These are phyloP conservation scores for Phytophthora pistaciae DNA, from an alignment of 352 stramenopile genomes.

Conservation along the genomic window DNA sequence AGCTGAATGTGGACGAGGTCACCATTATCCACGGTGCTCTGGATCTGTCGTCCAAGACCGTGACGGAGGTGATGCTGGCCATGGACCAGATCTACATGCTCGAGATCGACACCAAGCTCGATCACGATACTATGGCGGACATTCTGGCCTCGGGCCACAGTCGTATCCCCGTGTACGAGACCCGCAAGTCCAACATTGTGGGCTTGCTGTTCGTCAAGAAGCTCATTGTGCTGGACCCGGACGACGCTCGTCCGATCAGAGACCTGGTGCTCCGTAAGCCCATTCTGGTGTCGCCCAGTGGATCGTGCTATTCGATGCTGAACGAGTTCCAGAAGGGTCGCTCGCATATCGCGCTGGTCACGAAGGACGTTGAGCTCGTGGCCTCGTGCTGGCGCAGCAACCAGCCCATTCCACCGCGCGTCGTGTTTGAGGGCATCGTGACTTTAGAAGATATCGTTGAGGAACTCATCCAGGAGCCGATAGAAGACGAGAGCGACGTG, in stretches of 20 bases:
- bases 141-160: constrained; percentile 90
- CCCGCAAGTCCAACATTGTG: constrained; percentile 77
- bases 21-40: constrained; percentile 94
- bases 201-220: constrained; percentile 90
- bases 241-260: constrained; percentile 69
- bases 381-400: constrained; percentile 63
- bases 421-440: constrained; percentile 86
- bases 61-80: constrained; percentile 89
- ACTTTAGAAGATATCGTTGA: constrained; percentile 95
- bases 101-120: constrained; percentile 77
- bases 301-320: constrained; percentile 89
- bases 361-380: constrained; percentile 58
- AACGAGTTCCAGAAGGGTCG: constrained; percentile 93
- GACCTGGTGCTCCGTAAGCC: constrained; percentile 78
- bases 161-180: constrained; percentile 90
- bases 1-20: constrained; percentile 87
- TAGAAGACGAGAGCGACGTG: constrained; percentile 90
- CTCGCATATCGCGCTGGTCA: constrained; percentile 88
- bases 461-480: constrained; percentile 91
- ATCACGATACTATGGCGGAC: constrained; percentile 75
- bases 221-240: constrained; percentile 90
- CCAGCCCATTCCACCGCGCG: constrained; percentile 44
- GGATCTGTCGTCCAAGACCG: constrained; percentile 88
- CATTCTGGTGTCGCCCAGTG: constrained; percentile 83
- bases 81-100: constrained; percentile 89